Percentiles rank a stretch among this genome's conserved stretches.
Conservation (phyloP, 2,329 filamentous ascomycete genomes). For the Verticillium nubilum region DNA sequence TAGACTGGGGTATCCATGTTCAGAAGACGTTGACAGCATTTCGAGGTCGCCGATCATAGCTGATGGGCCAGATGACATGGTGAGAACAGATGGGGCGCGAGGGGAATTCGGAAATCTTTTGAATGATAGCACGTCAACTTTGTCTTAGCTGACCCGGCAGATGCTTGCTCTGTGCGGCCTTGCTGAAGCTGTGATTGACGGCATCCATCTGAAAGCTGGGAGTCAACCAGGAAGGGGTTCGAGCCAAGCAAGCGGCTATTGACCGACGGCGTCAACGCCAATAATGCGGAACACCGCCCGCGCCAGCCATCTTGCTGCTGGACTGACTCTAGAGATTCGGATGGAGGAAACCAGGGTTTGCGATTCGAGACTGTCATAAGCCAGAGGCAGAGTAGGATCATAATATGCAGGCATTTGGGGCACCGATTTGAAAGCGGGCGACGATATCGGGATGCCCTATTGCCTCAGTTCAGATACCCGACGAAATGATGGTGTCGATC, state of each 20-base stretch:
- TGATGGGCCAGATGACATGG: background rate
- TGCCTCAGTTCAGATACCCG: conserved; percentile 10
- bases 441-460: background rate
- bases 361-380: background rate
- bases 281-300: background rate
- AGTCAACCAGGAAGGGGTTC: background rate
- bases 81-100: background rate
- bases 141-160: background rate
- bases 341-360: background rate
- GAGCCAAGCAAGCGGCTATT: background rate
- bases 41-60: conserved; percentile 12
- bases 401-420: background rate
- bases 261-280: background rate
- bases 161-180: background rate
- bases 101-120: background rate
- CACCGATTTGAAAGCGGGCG: background rate
- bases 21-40: background rate
- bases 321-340: background rate
- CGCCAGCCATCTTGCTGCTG: background rate
- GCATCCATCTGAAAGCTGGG: background rate
- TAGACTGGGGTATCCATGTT: conserved; percentile 9
- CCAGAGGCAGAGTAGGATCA: background rate
- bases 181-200: background rate
- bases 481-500: conserved; percentile 14
- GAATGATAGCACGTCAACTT: background rate